A percentile compares a stretch with the other conserved stretches of the same genome.
Conservation (phyloP, 257 asterid genomes). For the Solanum medicagineum region DNA sequence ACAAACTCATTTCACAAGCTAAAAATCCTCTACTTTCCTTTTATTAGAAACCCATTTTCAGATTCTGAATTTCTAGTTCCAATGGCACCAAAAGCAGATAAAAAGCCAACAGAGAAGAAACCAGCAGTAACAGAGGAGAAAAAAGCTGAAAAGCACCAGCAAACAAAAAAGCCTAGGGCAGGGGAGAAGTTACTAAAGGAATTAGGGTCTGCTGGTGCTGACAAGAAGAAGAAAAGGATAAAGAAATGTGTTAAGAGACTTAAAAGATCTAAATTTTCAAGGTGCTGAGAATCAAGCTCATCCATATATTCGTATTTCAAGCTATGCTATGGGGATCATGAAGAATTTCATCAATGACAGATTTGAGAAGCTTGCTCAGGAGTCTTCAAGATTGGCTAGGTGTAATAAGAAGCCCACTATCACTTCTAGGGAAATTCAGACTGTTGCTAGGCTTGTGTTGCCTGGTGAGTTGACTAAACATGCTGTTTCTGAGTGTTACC, state of each 20-base stretch:
- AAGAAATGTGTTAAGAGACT: neutral
- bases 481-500: neutral
- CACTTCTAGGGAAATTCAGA: neutral
- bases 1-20: neutral
- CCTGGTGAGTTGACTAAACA: neutral
- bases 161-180: neutral
- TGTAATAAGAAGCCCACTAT: neutral
- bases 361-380: neutral
- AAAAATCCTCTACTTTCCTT: neutral
- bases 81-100: neutral
- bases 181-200: neutral
- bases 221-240: neutral
- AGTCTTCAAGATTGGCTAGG: neutral
- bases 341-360: neutral
- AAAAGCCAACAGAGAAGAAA: neutral
- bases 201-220: neutral
- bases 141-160: neutral
- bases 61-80: neutral
- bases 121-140: neutral
- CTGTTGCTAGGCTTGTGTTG: neutral
- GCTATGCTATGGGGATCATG: neutral
- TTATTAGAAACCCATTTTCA: neutral
- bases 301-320: neutral
- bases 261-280: neutral
- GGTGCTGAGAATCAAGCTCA: neutral